Evolutionary conservation across 1,284 basidiomycete species (phyloP), one percentile per base, ranked within the genome.

Genomic region (Leccinum ponderosum): DNA sequence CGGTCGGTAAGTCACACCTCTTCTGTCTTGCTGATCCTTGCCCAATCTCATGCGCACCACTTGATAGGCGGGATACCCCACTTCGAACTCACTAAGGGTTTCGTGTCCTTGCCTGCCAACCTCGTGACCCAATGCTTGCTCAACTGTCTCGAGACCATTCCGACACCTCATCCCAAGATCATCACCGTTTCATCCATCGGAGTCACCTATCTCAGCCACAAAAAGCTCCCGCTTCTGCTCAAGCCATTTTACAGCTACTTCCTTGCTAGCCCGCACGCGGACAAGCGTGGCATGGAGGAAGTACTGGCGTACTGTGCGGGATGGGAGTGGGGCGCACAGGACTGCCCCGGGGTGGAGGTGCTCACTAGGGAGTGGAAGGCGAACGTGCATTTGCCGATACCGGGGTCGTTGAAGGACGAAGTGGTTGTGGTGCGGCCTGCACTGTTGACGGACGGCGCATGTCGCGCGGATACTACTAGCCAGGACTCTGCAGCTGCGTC

Each of bases 261-360:
- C 2, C 75, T 87, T 39, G 44, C 66, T 2, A 61, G 44, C 0
- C 80, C 84, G 3, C 86, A 86, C 66, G 73, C 67, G 25, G 87
- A 89, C 73, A 90, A 89, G 69, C 59, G 82, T 48, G 85, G 82
- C 4, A 69, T 76, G 37, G 87, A 90, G 70, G 76, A 80, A 27
- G 69, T 80, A 1, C 57, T 84, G 8, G 73, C 77, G 1, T 72
- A 86, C 59, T 76, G 75, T 59, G 72, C 80, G 0, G 85, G 83
- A 2, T 77, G 77, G 75, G 59, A 67, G 1, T 87, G 84, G 84
- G 64, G 78, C 35, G 29, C 67, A 1, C 60, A 66, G 4, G 76
- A 80, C 48, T 75, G 74, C 58, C 74, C 78, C 0, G 66, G 64
- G 0, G 63, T 67, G 12, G 74, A 79, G 1, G 73, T 85, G 29